Evolutionary conservation across 495 filamentous ascomycete genomes (phyloP).

Genomic region (Alectoria sarmentosa): DNA sequence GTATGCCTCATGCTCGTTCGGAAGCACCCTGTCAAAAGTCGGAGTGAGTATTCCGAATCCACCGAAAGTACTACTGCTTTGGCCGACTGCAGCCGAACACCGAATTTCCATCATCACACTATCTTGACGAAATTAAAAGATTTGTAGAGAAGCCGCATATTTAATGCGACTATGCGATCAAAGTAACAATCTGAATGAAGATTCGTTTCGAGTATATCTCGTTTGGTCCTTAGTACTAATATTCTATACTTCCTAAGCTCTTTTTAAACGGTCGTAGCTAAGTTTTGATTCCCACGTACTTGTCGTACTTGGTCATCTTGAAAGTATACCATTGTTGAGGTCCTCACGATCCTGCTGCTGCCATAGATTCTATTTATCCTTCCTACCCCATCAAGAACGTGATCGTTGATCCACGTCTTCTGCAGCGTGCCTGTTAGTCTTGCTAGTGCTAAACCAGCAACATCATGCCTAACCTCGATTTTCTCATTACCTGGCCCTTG

Average conservation of each 20-base stretch:
- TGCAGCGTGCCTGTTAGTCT: neutral
- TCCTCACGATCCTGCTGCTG: too few relatives aligned
- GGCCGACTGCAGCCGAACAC: slow-evolving; percentile 1
- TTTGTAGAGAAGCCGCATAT: too few relatives aligned
- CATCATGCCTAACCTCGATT: slow-evolving; percentile 1
- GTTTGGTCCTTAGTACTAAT: neutral
- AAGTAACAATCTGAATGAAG: too few relatives aligned
- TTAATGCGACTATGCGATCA: too few relatives aligned
- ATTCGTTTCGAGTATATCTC: neutral
- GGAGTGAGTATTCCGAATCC: neutral
- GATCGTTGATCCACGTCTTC: neutral
- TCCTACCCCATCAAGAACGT: too few relatives aligned
- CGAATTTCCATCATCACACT: neutral
- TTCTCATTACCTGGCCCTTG: slow-evolving; percentile 1
- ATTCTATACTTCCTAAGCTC: too few relatives aligned
- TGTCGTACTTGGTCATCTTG: too few relatives aligned
- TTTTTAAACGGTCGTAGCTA: too few relatives aligned
- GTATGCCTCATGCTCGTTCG: neutral
- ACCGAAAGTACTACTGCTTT: slow-evolving; percentile 1
- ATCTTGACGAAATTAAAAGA: too few relatives aligned
- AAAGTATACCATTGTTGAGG: too few relatives aligned
- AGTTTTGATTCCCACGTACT: too few relatives aligned
- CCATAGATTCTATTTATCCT: too few relatives aligned
- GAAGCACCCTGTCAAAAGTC: neutral
- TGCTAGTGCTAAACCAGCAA: neutral